Evolutionary conservation across 257 asterid species (phyloP), one percentile per base, ranked within the genome.

Genomic region (Cynanchum wilfordii): DNA sequence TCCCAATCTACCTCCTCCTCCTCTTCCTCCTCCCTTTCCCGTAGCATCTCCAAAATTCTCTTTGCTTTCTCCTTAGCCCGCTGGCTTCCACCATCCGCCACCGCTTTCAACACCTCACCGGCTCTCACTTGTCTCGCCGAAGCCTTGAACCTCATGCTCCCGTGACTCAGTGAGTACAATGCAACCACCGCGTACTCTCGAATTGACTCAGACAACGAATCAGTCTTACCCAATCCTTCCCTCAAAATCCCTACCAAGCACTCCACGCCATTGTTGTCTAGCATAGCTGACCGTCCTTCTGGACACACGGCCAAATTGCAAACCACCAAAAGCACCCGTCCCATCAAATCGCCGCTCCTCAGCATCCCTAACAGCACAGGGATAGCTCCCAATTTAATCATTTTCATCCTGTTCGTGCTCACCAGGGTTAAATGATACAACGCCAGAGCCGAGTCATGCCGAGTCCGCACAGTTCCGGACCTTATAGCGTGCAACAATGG

Each of bases 1-100:
- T 89, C 99, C 96, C 96, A 86, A 19, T 94, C 96, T 56, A 86
- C 92, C 75, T 87, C 97, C 49, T 76, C 93, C 0, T 83, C 89
- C 68, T 71, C 90, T 76, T 42, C 86, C 82, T 69, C 89, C 45
- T 87, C 81, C 76, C 86, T 76, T 65, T 76, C 87, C 15, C 88
- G 77, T 78, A 94, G 54, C 69, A 63, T 77, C 75, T 65, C 76
- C 80, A 91, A 44, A 42, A 91, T 78, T 79, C 84, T 73, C 82
- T 78, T 69, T 3, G 95, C 97, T 75, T 91, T 94, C 85, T 87
- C 97, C 81, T 80, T 85, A 0, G 92, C 89, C 60, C 95, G 89
- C 50, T 86, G 88, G 69, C 89, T 84, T 17, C 89, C 96, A 30
- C 33, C 33, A 78, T 84, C 88, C 69, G 44, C 78, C 77, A 94